Conservation (phyloP, 2,329 filamentous ascomycete genomes). For the Penicillium sp. region DNA sequence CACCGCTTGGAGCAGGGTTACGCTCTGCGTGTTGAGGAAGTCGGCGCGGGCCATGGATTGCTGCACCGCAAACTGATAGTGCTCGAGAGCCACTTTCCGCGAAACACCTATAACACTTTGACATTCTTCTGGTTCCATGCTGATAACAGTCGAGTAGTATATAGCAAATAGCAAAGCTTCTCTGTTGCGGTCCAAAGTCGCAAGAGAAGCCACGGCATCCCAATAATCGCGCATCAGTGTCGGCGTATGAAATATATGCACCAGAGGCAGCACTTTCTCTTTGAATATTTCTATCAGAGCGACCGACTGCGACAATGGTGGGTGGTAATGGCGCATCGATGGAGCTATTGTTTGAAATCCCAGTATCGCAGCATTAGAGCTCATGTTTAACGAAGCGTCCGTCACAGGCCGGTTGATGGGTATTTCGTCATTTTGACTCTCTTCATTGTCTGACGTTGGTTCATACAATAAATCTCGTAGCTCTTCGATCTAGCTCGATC, state of each 20-base stretch:
- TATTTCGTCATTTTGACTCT: background rate
- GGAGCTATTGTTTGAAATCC: slow-evolving; percentile 58
- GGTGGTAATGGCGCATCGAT: slow-evolving; percentile 58
- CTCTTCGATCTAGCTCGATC: slow-evolving; percentile 56
- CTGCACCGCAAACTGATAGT: slow-evolving; percentile 62
- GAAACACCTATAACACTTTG: slow-evolving; percentile 50
- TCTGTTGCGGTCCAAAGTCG: slow-evolving; percentile 53
- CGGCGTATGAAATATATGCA: slow-evolving; percentile 61
- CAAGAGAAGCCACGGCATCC: slow-evolving; percentile 50
- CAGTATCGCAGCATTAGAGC: slow-evolving; percentile 38
- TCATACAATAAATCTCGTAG: slow-evolving; percentile 60
- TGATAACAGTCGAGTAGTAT: slow-evolving; percentile 61
- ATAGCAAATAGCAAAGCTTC: slow-evolving; percentile 63
- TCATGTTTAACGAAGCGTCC: slow-evolving; percentile 55
- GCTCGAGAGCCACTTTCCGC: slow-evolving; percentile 49
- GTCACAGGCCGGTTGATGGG: slow-evolving; percentile 12
- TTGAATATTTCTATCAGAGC: slow-evolving; percentile 22
- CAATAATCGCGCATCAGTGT: slow-evolving; percentile 53
- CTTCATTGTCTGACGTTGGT: slow-evolving; percentile 28
- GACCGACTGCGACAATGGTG: slow-evolving; percentile 30
- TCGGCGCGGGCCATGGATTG: slow-evolving; percentile 64
- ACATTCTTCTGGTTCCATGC: slow-evolving; percentile 55
- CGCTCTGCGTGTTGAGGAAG: slow-evolving; percentile 62
- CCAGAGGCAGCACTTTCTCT: slow-evolving; percentile 53
- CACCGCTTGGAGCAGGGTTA: slow-evolving; percentile 62